Percentiles rank a stretch among this genome's conserved stretches.
phyloP scores from a whole-genome alignment of 164 flowering plant species.

The Vitis rupestris region DNA sequence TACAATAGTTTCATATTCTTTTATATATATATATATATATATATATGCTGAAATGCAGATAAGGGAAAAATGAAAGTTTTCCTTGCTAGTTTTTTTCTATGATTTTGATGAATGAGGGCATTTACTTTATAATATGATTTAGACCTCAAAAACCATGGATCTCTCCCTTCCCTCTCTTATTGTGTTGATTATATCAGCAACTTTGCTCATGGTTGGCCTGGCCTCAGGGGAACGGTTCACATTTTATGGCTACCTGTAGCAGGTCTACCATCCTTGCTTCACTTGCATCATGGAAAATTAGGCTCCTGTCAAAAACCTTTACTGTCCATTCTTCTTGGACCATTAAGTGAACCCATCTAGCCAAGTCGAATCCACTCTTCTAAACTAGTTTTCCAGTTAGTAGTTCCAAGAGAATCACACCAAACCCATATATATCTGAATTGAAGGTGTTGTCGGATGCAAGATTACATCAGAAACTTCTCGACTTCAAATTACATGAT shows the following conservation, averaged over 20 bases:
- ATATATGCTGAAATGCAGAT: no score
- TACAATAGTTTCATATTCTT: no score
- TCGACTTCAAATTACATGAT: not conserved
- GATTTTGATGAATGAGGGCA: no score
- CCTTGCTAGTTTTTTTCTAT: no score
- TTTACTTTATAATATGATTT: not conserved
- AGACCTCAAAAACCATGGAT: slow-evolving; percentile 24
- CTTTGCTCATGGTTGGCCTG: slow-evolving; percentile 54
- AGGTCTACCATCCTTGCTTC: slow-evolving; percentile 69
- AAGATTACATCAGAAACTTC: not conserved
- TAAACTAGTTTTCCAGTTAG: slow-evolving; percentile 57
- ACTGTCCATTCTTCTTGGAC: slow-evolving; percentile 72
- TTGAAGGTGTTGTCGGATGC: no score
- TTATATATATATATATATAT: no score
- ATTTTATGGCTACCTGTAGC: slow-evolving; percentile 61
- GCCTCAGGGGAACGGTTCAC: slow-evolving; percentile 43
- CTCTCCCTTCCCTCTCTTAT: slow-evolving; percentile 64
- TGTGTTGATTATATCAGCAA: slow-evolving; percentile 43
- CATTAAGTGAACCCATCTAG: slow-evolving; percentile 63
- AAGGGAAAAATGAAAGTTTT: no score
- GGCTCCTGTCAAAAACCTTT: slow-evolving; percentile 58
- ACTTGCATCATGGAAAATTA: slow-evolving; percentile 50
- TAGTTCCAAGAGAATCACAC: slow-evolving; percentile 64
- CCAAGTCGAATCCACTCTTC: slow-evolving; percentile 45
- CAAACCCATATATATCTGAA: slow-evolving; percentile 22